Conservation (phyloP, 179 eudicot genomes). For the Gypsophila paniculata region DNA sequence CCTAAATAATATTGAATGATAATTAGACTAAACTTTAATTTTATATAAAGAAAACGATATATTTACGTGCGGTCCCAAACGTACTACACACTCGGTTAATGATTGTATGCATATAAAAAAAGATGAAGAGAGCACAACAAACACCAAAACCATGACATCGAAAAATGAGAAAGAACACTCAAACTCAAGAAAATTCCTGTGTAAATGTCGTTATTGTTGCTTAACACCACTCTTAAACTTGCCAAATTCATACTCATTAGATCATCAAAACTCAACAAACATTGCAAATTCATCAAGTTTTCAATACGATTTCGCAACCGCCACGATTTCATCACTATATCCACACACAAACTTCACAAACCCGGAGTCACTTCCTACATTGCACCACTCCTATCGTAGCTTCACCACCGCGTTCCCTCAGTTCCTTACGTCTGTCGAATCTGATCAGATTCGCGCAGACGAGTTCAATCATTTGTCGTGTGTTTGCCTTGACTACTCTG, state of each 20-base stretch:
- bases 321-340: conserved; percentile 47
- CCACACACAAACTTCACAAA: conserved; percentile 54
- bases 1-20: no score
- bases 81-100: background rate
- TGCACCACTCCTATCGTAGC: conserved; percentile 31
- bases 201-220: conserved; percentile 42
- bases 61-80: no score
- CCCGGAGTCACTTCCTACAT: conserved; percentile 58
- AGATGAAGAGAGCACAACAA: background rate
- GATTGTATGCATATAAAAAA: background rate
- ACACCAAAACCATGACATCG: conserved; percentile 37
- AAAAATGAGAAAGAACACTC: conserved; percentile 36
- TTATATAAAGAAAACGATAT: no score
- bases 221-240: conserved; percentile 28
- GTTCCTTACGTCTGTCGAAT: conserved; percentile 41
- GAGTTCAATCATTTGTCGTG: conserved; percentile 48
- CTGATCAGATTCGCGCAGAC: conserved; percentile 44
- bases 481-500: conserved; percentile 57
- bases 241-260: conserved; percentile 22
- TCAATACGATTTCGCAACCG: conserved; percentile 44
- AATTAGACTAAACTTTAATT: no score
- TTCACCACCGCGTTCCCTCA: conserved; percentile 44
- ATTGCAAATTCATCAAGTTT: conserved; percentile 28
- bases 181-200: conserved; percentile 18
- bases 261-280: conserved; percentile 26